A percentile compares a stretch with the other conserved stretches of the same genome.
phyloP scores from a whole-genome alignment of 2,329 filamentous ascomycete genomes.

The Trichophyton equinum region DNA sequence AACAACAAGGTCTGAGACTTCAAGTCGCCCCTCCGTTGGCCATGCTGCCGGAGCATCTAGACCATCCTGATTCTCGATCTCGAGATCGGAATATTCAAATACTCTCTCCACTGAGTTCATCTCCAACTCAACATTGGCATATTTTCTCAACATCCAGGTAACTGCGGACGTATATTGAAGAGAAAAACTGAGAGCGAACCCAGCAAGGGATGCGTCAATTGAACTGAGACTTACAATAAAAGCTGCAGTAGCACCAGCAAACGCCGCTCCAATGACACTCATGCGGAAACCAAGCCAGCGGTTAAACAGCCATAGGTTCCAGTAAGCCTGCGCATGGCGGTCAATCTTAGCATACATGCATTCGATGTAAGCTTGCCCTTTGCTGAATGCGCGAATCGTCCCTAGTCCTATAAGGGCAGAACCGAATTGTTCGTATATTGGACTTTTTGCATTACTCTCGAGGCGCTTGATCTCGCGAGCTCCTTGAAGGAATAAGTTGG shows the following conservation, averaged over 20 bases:
- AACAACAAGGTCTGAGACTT: constrained; percentile 61
- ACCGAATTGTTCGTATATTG: constrained; percentile 69
- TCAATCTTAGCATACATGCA: constrained; percentile 61
- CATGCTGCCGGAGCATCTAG: constrained; percentile 54
- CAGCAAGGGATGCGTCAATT: constrained; percentile 58
- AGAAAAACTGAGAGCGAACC: constrained; percentile 63
- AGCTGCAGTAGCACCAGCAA: constrained; percentile 52
- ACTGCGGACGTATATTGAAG: constrained; percentile 55
- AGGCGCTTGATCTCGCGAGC: constrained; percentile 65
- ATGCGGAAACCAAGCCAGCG: constrained; percentile 67
- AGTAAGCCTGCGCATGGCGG: constrained; percentile 51
- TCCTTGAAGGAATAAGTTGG: constrained; percentile 52
- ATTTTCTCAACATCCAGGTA: constrained; percentile 54
- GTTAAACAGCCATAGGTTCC: constrained; percentile 60
- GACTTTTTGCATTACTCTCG: constrained; percentile 64
- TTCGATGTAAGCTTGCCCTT: constrained; percentile 52
- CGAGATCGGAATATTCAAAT: constrained; percentile 58
- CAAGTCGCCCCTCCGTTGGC: constrained; percentile 60
- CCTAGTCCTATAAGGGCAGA: constrained; percentile 58
- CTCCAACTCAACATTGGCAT: constrained; percentile 59
- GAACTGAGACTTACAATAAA: constrained; percentile 49
- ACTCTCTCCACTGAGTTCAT: constrained; percentile 71
- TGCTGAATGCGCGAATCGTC: constrained; percentile 65
- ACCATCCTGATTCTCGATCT: constrained; percentile 54
- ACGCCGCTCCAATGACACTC: constrained; percentile 55